Base-by-base conservation (phyloP, 2,329 filamentous ascomycete species). In the Pseudogymnoascus sp. region DNA sequence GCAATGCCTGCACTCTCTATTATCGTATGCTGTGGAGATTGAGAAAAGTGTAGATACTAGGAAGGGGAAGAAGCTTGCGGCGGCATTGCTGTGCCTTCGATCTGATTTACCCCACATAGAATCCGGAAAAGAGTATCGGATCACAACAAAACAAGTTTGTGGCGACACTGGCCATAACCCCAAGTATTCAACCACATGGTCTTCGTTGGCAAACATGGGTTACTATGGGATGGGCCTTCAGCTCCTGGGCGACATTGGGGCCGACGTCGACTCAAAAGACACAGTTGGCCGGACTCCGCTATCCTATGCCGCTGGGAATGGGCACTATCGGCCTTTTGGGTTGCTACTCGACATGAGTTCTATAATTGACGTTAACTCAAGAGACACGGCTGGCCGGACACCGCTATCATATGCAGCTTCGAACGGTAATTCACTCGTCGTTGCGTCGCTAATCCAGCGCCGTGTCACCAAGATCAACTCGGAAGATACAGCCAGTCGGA, bases 321-420 rank as follows among this genome's bases (percentile, higher is more conserved):
- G 59, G 5, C 8, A 63, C 3, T 57, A 25, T 25, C 57, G 16
- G 11, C 8, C 16, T 20, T 62, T 63, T 1, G 9, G 57, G 25
- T 1, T 47, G 1, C 57, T 66, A n/a, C 28, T 67, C 12, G 39
- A 61, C 4, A 54, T 47, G 3, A 37, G 30, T 25, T 25, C 22
- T 5, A 25, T 4, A 6, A 28, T 37, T 11, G 28, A 61, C 6
- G 16, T 61, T 2, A 14, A 58, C 3, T 14, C 25, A 30, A 50
- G 16, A 14, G 41, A 50, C 16, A 25, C 22, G 22, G 41, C 20
- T 30, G 41, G 41, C 14, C 41, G 14, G 41, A 11, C 41, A 7
- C 41, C 41, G n/a, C n/a, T 50, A 30, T 37, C 35, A 14, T 37
- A 37, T 37, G 41, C 20, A 14, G 35, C 33, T 36, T 11, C 9